Conservation (phyloP, 1,284 basidiomycete species). For the Heterobasidion irregulare region DNA sequence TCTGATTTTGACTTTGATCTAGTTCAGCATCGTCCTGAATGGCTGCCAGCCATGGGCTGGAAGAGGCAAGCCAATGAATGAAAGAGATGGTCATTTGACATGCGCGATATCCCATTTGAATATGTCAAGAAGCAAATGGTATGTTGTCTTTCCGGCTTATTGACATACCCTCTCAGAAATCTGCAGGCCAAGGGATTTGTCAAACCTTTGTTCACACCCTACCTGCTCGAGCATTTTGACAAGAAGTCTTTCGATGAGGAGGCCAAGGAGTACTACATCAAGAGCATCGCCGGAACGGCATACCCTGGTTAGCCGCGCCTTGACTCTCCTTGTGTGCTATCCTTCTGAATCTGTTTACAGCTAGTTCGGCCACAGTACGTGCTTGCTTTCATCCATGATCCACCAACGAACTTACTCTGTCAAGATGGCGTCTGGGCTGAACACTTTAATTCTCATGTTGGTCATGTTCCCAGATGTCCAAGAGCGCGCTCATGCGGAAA, state of each 20-base stretch:
- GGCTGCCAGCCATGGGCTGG: not conserved
- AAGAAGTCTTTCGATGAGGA: not conserved
- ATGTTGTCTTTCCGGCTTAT: not conserved
- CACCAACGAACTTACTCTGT: not conserved
- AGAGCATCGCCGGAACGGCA: not conserved
- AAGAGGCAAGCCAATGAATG: not conserved
- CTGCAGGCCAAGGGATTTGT: not conserved
- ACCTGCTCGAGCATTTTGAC: not conserved
- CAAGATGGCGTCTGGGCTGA: not conserved
- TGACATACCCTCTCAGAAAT: not conserved
- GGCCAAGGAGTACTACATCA: not conserved
- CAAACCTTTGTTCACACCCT: not conserved
- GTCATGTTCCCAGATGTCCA: not conserved
- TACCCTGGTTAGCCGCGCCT: not conserved
- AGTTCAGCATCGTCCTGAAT: not conserved
- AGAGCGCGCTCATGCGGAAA: slow-evolving; percentile 5
- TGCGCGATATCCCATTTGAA: not conserved
- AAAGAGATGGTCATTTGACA: not conserved
- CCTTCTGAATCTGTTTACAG: not conserved
- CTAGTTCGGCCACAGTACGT: not conserved
- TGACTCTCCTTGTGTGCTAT: not conserved
- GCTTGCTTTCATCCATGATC: not conserved
- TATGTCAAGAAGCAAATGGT: not conserved
- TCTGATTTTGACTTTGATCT: not conserved
- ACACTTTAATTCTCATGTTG: not conserved